phyloP scores from a whole-genome alignment of 306 rosid genomes.

The Trifolium subterraneum region DNA sequence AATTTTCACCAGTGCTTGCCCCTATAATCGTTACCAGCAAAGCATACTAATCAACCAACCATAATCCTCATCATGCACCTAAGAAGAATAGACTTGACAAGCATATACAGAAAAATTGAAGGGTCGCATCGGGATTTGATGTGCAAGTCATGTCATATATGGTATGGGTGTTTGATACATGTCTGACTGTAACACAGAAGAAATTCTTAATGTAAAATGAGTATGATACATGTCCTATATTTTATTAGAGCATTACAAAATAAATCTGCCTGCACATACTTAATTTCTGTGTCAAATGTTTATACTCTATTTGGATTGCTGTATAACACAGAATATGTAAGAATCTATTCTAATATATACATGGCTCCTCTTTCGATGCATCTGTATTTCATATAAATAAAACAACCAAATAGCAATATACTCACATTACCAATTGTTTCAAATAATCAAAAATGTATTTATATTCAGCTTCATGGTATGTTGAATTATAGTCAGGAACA shows the following conservation, averaged over 20 bases:
- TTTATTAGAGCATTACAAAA: neutral
- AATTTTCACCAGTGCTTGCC: constrained; percentile 76
- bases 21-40: constrained; percentile 59
- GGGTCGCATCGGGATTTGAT: constrained; percentile 9
- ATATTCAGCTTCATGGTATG: constrained; percentile 25
- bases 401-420: constrained; percentile 34
- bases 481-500: constrained; percentile 9
- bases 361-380: constrained; percentile 19
- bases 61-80: constrained; percentile 30
- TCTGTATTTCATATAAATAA: constrained; percentile 18
- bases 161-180: neutral
- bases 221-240: neutral
- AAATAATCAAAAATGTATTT: constrained; percentile 13
- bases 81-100: constrained; percentile 33
- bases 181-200: constrained; percentile 18
- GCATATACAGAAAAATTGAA: constrained; percentile 13
- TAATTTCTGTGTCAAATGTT: constrained; percentile 12
- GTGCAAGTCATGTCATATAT: constrained; percentile 10
- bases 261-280: constrained; percentile 5
- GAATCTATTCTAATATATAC: neutral
- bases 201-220: constrained; percentile 3
- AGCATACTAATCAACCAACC: constrained; percentile 43
- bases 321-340: constrained; percentile 13
- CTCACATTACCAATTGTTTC: constrained; percentile 5
- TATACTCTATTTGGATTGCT: neutral